Evolutionary conservation across 805 yeast species (phyloP), one percentile per base, ranked within the genome.

Genomic region (Saturnispora diversa): DNA sequence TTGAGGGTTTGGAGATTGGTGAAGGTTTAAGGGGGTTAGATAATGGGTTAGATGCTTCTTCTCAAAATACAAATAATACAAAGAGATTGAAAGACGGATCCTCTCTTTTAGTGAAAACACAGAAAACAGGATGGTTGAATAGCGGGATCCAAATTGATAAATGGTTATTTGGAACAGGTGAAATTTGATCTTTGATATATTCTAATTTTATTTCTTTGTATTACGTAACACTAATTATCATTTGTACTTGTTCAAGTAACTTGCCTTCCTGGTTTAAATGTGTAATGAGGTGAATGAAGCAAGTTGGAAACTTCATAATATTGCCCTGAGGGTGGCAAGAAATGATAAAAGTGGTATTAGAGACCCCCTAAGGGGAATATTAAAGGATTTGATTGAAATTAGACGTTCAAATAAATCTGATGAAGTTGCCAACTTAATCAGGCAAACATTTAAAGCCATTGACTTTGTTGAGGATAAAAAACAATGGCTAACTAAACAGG

Each of bases 111-210:
- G 11, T 44, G 11, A 31, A 37, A 11, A 41, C 39, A 17, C 12
- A 37, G 4, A 33, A 29, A 21, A 16, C 17, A 4, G 42, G 40
- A 12, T 11, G 17, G 2, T 29, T 40, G 26, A 27, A 17, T 16
- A 15, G 40, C 11, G 40, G 46, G 31, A 23, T 39, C 19, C 42
- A 31, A 20, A 31, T 42, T n/a, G 29, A 25, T 26, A 42, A 20
- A 19, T 44, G 41, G 30, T 10, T 46, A 3, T 44, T 46, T 20
- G 50, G 50, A 8, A 26, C 22, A 9, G 50, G 47, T 15, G 44
- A 42, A 30, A 25, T 46, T 22, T 46, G 31, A 41, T 6, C 10
- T 9, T 11, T 10, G 23, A 19, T 4, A 5, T 33, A 16, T 17
- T 28, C 8, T 28, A 11, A 32, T 25, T 15, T 31, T 25, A 12